Base-by-base conservation (phyloP, 2,329 filamentous ascomycete species). In the Nigrograna mackinnonii region DNA sequence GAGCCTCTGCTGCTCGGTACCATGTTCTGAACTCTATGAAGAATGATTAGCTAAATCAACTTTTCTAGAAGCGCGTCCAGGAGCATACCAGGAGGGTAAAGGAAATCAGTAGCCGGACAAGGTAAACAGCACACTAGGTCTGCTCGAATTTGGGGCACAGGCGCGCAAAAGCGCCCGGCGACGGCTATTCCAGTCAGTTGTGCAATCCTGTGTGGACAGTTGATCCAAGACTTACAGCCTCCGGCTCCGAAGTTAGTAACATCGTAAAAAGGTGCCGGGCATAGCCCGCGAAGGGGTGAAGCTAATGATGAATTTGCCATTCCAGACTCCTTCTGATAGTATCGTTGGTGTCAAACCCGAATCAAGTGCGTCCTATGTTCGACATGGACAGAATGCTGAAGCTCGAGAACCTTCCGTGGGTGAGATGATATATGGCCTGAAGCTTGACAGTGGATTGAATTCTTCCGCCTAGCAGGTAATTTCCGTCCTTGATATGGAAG, bases 51-150 rank as follows among this genome's bases (percentile, higher is more conserved):
- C 16, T 2, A 24, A 37, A 6, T 33, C 17, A 22, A 41, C 21
- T n/a, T n/a, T n/a, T n/a, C n/a, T n/a, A n/a, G n/a, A n/a, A n/a
- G n/a, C n/a, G n/a, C n/a, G n/a, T n/a, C n/a, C 16, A n/a, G 37
- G 45, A 28, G 39, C 71, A 55, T 64, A 83, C 79, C 72, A 45
- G 80, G 71, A 17, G 78, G 75, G 55, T 86, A 86, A 31, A 80
- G 70, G 85, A 87, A 97, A 43, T 92, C 82, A 9, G 87, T 87
- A 60, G 89, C 78, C 22, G 94, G 94, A 67, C 94, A 99, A 47
- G 94, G 94, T 43, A 99, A 70, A 67, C 94, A 99, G 68, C 94
- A 99, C 24, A 75, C 76, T 4, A 84, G 55, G 24, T 75, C 75
- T 9, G 71, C 67, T 5, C 73, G 62, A 18, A 79, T 52, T 4